These are phyloP conservation scores for Aspergillus leporis DNA, from an alignment of 495 filamentous ascomycete species.

Conservation along the genomic window DNA sequence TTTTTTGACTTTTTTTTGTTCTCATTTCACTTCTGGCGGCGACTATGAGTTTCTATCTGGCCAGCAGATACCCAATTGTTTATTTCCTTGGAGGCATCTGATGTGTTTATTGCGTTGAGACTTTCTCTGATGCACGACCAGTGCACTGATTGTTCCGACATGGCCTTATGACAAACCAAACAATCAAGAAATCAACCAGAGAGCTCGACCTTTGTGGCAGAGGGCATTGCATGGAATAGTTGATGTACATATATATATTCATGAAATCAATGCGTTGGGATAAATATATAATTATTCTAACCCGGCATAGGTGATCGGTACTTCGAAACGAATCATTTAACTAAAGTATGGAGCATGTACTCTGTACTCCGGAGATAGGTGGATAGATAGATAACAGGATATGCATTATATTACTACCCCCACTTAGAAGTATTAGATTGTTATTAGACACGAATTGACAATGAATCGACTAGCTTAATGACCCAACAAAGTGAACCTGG, in stretches of 20 bases:
- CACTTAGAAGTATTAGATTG: too few relatives aligned
- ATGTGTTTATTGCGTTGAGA: neutral
- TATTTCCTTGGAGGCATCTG: slow-evolving; percentile 1
- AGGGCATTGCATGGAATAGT: neutral
- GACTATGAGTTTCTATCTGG: slow-evolving; percentile 13
- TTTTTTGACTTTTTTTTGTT: neutral
- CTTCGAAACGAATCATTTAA: too few relatives aligned
- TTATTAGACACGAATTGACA: too few relatives aligned
- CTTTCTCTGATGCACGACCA: neutral
- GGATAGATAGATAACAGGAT: too few relatives aligned
- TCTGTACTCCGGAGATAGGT: too few relatives aligned
- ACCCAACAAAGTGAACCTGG: neutral
- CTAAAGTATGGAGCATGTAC: too few relatives aligned
- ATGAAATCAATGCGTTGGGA: neutral
- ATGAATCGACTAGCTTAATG: neutral
- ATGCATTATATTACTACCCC: too few relatives aligned
- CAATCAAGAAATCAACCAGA: neutral
- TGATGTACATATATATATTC: neutral
- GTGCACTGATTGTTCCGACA: neutral
- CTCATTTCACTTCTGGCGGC: slow-evolving; percentile 19
- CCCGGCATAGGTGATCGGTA: too few relatives aligned
- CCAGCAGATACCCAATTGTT: slow-evolving; percentile 27
- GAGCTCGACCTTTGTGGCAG: neutral
- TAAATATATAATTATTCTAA: too few relatives aligned
- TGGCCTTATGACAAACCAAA: neutral